Evolutionary conservation across 2,329 filamentous ascomycete genomes (phyloP).

Genomic region (Akanthomyces lecanii): DNA sequence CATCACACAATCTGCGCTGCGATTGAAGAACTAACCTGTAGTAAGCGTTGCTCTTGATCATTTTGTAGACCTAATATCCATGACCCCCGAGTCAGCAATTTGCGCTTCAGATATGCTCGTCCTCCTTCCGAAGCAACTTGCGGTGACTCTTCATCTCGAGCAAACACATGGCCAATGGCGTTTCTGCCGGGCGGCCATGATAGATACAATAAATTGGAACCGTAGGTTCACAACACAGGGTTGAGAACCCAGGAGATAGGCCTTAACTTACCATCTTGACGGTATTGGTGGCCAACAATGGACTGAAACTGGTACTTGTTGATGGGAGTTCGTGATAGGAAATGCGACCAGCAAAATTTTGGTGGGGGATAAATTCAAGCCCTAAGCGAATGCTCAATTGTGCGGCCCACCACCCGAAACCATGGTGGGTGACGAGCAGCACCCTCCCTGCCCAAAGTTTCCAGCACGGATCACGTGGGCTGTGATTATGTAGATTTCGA

Average conservation of each 20-base stretch:
- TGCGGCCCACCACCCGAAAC: slow-evolving; percentile 14
- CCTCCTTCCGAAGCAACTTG: slow-evolving; percentile 95
- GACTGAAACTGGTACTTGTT: slow-evolving; percentile 33
- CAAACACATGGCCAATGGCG: slow-evolving; percentile 31
- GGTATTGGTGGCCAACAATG: slow-evolving; percentile 44
- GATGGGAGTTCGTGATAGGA: slow-evolving; percentile 24
- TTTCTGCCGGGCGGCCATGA: slow-evolving; percentile 36
- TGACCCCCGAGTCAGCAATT: slow-evolving; percentile 96
- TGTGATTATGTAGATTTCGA: background rate
- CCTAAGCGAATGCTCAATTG: slow-evolving; percentile 32
- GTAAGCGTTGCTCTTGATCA: slow-evolving; percentile 97
- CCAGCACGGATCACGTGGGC: background rate
- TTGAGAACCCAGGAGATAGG: slow-evolving; percentile 27
- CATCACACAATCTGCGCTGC: background rate
- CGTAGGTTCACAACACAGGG: background rate
- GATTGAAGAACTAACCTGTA: slow-evolving; percentile 68
- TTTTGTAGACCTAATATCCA: slow-evolving; percentile 73
- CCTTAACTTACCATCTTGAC: slow-evolving; percentile 67
- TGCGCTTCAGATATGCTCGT: slow-evolving; percentile 79
- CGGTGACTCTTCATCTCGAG: slow-evolving; percentile 64
- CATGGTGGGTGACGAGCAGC: slow-evolving; percentile 17
- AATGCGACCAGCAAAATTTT: slow-evolving; percentile 26
- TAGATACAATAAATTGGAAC: background rate
- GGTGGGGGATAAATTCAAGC: slow-evolving; percentile 40
- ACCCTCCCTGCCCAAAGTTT: background rate